These are phyloP conservation scores for Ceratobasidium sp. DNA, from an alignment of 1,284 basidiomycete species.

Conservation along the genomic window DNA sequence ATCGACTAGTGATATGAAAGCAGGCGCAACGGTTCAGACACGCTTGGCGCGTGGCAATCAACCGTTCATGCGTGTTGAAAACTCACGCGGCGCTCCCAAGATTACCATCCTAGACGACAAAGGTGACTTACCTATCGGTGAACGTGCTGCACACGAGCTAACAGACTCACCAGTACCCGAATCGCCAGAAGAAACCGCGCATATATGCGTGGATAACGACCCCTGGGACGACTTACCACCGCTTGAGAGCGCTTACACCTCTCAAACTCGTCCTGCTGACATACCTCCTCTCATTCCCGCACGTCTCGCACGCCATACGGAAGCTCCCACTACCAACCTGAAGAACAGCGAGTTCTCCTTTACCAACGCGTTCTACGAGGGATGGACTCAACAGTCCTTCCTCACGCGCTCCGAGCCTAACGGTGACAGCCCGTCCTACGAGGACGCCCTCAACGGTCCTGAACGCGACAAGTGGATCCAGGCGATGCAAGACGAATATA, in stretches of 20 bases:
- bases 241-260: not conserved
- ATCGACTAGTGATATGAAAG: not conserved
- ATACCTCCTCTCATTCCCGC: not conserved
- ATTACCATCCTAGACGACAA: not conserved
- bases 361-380: not conserved
- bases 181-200: not conserved
- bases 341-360: not conserved
- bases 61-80: not conserved
- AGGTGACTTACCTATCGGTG: not conserved
- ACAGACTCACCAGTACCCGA: not conserved
- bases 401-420: not conserved
- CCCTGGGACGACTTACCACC: not conserved
- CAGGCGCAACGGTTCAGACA: not conserved
- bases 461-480: too few relatives aligned
- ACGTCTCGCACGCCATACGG: not conserved
- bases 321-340: not conserved
- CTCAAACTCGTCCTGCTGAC: not conserved
- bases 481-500: too few relatives aligned
- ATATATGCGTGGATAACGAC: conserved; percentile 3
- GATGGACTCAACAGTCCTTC: not conserved
- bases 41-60: not conserved
- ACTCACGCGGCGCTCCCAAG: conserved; percentile 2
- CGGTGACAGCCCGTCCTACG: not conserved
- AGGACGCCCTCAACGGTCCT: not conserved
- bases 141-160: not conserved